Evolutionary conservation across 2,329 filamentous ascomycete genomes (phyloP).

Genomic region (Xylaria arbuscula): DNA sequence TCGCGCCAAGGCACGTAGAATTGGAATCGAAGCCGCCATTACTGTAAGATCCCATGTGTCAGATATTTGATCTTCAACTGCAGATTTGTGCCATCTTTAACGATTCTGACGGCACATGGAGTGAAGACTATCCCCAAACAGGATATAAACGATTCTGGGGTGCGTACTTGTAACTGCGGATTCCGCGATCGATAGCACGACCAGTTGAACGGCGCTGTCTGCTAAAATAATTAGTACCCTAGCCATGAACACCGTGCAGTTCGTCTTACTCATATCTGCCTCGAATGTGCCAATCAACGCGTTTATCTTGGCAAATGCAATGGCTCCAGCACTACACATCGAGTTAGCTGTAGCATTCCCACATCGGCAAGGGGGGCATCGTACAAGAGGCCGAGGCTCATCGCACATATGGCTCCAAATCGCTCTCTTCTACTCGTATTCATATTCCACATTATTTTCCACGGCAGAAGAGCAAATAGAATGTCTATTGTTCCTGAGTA

Average conservation of each 20-base stretch:
- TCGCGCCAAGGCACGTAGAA: constrained; percentile 45
- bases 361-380: not conserved
- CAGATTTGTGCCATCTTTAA: too few species aligned
- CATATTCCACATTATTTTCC: constrained; percentile 55
- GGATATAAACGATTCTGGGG: not conserved
- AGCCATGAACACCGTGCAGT: not conserved
- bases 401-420: constrained; percentile 54
- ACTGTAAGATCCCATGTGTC: constrained; percentile 21
- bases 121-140: not conserved
- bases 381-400: constrained; percentile 59
- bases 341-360: not conserved
- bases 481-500: constrained; percentile 56
- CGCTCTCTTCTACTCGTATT: constrained; percentile 56
- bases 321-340: constrained; percentile 47
- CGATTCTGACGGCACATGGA: too few species aligned
- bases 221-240: not conserved
- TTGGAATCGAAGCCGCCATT: constrained; percentile 49
- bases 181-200: constrained; percentile 43
- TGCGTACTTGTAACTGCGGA: constrained; percentile 43
- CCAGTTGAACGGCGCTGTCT: constrained; percentile 34
- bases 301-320: constrained; percentile 50
- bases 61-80: not conserved
- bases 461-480: constrained; percentile 54
- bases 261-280: constrained; percentile 32
- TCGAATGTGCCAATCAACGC: constrained; percentile 38